Evolutionary conservation across 345 rosid species (phyloP).

Genomic region (Litchi chinensis): DNA sequence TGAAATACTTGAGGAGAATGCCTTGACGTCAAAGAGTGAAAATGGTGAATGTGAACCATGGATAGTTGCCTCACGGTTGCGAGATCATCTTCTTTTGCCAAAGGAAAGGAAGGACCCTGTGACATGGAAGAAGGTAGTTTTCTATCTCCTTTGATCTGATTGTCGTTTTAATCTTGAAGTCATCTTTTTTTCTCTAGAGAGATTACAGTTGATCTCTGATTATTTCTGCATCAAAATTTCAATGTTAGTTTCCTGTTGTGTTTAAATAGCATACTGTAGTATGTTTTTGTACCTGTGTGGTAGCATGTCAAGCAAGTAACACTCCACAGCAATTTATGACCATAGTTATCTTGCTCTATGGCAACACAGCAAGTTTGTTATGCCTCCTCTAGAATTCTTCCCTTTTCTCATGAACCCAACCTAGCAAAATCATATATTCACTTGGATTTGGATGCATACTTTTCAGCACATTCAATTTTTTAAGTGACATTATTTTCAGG

Average conservation of each 20-base stretch:
- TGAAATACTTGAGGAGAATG: conserved; percentile 88
- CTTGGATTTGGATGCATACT: not conserved
- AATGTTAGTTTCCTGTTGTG: not conserved
- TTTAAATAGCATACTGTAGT: not conserved
- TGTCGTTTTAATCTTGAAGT: conserved; percentile 6
- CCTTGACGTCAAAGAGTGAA: conserved; percentile 50
- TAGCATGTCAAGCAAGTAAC: not conserved
- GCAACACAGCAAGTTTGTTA: not conserved
- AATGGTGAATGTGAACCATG: conserved; percentile 65
- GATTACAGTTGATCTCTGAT: not conserved
- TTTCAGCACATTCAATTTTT: not conserved
- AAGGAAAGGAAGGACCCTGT: conserved; percentile 80
- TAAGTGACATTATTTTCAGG: not conserved
- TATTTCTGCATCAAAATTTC: not conserved
- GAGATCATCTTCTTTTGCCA: conserved; percentile 85
- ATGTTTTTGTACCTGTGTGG: not conserved
- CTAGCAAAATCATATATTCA: not conserved
- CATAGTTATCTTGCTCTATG: not conserved
- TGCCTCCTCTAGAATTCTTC: not conserved
- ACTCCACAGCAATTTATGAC: not conserved
- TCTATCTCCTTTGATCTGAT: conserved; percentile 9
- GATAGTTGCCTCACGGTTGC: conserved; percentile 80
- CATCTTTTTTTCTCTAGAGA: not conserved
- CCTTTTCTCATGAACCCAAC: conserved; percentile 4
- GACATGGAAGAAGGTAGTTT: conserved; percentile 78